Percentiles rank a stretch among this genome's conserved stretches.
Evolutionary conservation across 2,329 filamentous ascomycete species (phyloP).

Genomic region (Penicillium sclerotiorum): DNA sequence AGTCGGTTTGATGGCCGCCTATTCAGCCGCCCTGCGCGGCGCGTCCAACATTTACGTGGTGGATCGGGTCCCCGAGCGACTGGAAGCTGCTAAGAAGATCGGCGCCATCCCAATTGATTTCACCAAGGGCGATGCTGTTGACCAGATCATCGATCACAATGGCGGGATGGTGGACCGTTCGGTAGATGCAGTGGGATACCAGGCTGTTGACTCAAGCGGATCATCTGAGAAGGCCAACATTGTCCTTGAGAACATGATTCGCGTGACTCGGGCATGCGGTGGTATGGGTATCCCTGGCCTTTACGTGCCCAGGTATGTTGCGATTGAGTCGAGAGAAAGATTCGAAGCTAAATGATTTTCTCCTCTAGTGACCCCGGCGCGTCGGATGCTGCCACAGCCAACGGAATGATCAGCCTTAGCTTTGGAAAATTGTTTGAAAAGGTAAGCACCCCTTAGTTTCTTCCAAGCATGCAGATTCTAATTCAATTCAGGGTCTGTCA

Average conservation of each 20-base stretch:
- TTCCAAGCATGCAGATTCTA: background rate
- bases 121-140: constrained; percentile 56
- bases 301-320: constrained; percentile 45
- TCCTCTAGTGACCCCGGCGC: constrained; percentile 59
- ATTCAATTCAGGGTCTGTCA: constrained; percentile 53
- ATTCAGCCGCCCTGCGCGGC: constrained; percentile 62
- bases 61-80: constrained; percentile 62
- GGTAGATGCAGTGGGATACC: constrained; percentile 68
- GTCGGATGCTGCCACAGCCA: constrained; percentile 61
- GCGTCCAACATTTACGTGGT: constrained; percentile 65
- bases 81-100: constrained; percentile 63
- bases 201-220: constrained; percentile 60
- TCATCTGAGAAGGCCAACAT: constrained; percentile 64
- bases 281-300: constrained; percentile 64
- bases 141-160: constrained; percentile 62
- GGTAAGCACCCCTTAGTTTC: constrained; percentile 36
- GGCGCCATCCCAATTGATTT: constrained; percentile 65
- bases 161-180: constrained; percentile 65
- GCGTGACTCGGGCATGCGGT: constrained; percentile 62
- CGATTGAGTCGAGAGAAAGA: background rate
- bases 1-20: constrained; percentile 68
- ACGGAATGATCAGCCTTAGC: constrained; percentile 65
- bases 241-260: constrained; percentile 66
- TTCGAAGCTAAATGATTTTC: background rate
- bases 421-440: constrained; percentile 72